Evolutionary conservation across 768 basidiomycete genomes (phyloP), one percentile per base, ranked within the genome.

Genomic region (Lyophyllum semitale): DNA sequence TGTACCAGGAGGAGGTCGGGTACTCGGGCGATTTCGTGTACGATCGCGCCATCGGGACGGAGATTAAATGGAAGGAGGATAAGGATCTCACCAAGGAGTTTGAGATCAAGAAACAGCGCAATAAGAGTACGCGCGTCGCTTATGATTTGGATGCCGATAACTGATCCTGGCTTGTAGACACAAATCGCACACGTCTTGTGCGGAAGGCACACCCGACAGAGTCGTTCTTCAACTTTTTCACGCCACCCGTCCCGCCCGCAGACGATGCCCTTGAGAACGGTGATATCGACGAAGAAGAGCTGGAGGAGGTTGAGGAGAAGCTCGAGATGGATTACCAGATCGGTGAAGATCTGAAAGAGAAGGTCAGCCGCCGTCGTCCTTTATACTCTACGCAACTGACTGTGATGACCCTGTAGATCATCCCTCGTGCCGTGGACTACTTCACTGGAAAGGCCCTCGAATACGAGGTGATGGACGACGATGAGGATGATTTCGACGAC

Each of bases 151-250:
- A 41, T 22, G 35, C 26, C 17, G 35, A 51, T 51, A 38, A 33
- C 40, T 54, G 38, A 55, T 48, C 43, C 53, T 12, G 37, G 27
- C 44, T 25, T 26, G 9, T 63, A 92, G 91, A 88, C 68, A 93
- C 91, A 25, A 91, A 93, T 70, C 86, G 89, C 59, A 93, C 88
- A 1, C 88, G 89, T 58, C 75, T 91, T 32, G 85, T 90, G 38
- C 83, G 87, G 73, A 98, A 98, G 77, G 88, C 91, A 6, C 87
- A 84, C 62, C 91, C 93, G 8, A 87, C 91, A 6, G 92, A 95
- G 30, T 98, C 96, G 13, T 98, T 99, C 83, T 99, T 99, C 88
- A 93, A 94, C 82, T 99, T 98, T 77, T 99, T 99, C 84, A 75
- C 77, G 50, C 93, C 94, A 9, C 93, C 93, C 15, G 70, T 77